Evolutionary conservation across 371 early-diverging fungal species (phyloP), one percentile per base, ranked within the genome.

Genomic region (Actinomortierella wolfii): DNA sequence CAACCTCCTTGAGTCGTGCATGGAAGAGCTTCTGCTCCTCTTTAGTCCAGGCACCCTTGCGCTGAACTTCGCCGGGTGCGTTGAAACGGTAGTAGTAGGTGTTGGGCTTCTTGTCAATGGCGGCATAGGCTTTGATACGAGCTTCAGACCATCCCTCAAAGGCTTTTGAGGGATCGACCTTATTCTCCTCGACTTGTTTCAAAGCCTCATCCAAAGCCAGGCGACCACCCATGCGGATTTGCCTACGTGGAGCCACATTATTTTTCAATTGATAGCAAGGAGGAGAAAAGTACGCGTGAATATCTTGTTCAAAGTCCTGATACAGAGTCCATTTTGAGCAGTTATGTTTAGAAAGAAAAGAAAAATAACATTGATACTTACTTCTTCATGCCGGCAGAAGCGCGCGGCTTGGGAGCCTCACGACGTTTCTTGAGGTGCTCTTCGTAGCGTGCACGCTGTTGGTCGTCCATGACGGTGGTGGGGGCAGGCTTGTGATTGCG

Each of bases 141-240:
- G 97, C 97, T 59, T 88, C 88, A 4, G 94, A 94, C 97, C 97
- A 97, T 26, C 97, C 97, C 67, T 92, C 92, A 80, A 95, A 94
- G 1, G 94, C 92, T 61, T 90, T 89, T 68, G 82, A 81, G 47
- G 91, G 86, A 67, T 94, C 87, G 17, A 86, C 80, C 25, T 78
- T 78, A 62, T 88, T 84, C 54, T 86, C 86, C 76, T 93, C 87
- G 41, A 94, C 79, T 73, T 95, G 94, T 51, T 88, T 84, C 44
- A 96, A 79, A 6, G 96, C 96, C 57, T 94, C 94, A 75, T 95
- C 96, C 62, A 95, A 69, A 24, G 89, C 87, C 50, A 94, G 80
- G 29, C 94, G 86, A 5, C 90, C 90, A n/a, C 85, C 88, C 74
- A 87, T 90, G 51, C 89, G 90, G 51, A 89, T 88, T 77, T 89